Evolutionary conservation across 176 grass and related monocot genomes (phyloP).

Genomic region (Luzula sylvatica): DNA sequence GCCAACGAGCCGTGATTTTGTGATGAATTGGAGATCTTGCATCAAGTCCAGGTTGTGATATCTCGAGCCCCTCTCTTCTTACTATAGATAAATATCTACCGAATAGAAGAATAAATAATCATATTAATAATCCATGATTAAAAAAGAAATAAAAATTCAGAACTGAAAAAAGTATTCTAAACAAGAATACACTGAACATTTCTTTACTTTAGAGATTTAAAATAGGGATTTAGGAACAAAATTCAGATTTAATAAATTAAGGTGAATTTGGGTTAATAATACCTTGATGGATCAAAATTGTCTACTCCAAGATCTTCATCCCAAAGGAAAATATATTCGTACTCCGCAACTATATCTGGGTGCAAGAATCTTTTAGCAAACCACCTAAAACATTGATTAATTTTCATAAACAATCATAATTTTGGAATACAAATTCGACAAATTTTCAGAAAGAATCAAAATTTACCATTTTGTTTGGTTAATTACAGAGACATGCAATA

Average conservation of each 20-base stretch:
- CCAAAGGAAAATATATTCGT: conserved; percentile 79
- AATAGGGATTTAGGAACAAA: too few species aligned
- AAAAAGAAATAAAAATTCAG: too few species aligned
- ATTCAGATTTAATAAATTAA: background rate
- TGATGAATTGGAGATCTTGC: conserved; percentile 64
- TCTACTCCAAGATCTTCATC: conserved; percentile 78
- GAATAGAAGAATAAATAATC: background rate
- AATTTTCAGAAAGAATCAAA: background rate
- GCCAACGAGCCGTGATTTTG: conserved; percentile 36
- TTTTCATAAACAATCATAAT: background rate
- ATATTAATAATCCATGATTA: background rate
- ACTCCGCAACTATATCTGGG: conserved; percentile 60
- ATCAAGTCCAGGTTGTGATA: conserved; percentile 87
- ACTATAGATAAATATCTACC: conserved; percentile 39
- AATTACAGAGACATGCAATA: conserved; percentile 45
- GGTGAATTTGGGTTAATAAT: background rate
- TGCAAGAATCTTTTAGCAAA: conserved; percentile 84
- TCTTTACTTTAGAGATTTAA: too few species aligned
- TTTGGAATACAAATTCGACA: background rate
- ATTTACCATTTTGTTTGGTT: conserved; percentile 78
- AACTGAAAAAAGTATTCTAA: too few species aligned
- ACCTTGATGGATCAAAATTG: conserved; percentile 51
- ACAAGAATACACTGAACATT: too few species aligned
- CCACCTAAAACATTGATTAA: conserved; percentile 28
- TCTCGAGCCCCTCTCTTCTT: conserved; percentile 47